A percentile compares a stretch with the other conserved stretches of the same genome.
Conservation (phyloP, 2,329 filamentous ascomycete genomes). For the Aspergillus sclerotialis region DNA sequence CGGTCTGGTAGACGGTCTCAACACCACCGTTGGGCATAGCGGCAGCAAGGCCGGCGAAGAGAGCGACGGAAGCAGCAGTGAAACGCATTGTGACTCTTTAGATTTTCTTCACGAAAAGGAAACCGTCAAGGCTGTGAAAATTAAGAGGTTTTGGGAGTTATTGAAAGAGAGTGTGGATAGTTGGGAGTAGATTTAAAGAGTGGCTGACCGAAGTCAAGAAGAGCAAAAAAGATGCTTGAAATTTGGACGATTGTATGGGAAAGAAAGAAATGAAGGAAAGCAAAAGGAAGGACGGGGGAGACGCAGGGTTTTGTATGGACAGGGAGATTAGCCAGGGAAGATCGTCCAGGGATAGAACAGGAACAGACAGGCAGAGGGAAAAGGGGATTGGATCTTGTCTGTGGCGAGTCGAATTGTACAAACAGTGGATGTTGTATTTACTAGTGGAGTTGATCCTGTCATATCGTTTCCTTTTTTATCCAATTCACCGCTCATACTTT, state of each 20-base stretch:
- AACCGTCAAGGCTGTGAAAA: conserved; percentile 24
- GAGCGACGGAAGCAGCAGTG: conserved; percentile 32
- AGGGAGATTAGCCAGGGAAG: conserved; percentile 30
- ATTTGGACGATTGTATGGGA: conserved; percentile 16
- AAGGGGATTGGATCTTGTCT: not conserved
- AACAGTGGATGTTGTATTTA: not conserved
- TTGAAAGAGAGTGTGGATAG: conserved; percentile 25
- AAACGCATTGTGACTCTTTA: conserved; percentile 38
- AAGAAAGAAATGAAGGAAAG: conserved; percentile 18
- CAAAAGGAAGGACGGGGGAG: conserved; percentile 19
- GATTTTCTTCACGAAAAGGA: conserved; percentile 13
- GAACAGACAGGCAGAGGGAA: not conserved
- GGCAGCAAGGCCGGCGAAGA: conserved; percentile 35
- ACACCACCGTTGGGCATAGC: conserved; percentile 28
- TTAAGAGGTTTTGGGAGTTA: conserved; percentile 7
- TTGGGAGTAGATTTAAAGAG: conserved; percentile 31
- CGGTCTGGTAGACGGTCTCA: conserved; percentile 50
- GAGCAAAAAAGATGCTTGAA: conserved; percentile 21
- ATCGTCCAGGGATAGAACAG: no score
- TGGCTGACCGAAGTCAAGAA: conserved; percentile 39
- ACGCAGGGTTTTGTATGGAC: conserved; percentile 30
- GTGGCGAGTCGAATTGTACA: not conserved
- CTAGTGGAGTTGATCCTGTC: conserved; percentile 9
- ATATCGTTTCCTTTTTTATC: conserved; percentile 9
- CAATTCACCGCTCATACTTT: not conserved